Conservation (phyloP, 352 stramenopile species). For the Pythium guiyangense region DNA sequence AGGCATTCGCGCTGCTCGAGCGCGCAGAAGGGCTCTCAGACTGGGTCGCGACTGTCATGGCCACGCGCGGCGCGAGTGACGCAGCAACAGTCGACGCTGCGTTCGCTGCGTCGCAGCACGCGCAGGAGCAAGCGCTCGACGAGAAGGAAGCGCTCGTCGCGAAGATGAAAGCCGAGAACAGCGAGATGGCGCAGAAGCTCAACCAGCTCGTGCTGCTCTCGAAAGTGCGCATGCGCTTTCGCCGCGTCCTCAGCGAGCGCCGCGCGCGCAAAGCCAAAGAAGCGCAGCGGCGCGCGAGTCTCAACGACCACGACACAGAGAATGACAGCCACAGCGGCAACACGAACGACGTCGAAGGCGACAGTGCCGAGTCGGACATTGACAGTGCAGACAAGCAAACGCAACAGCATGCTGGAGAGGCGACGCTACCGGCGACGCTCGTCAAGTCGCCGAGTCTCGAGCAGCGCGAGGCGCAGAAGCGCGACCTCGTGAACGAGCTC, state of each 20-base stretch:
- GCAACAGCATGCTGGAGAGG: neutral
- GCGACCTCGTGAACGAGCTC: slow-evolving; percentile 74
- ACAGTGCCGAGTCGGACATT: slow-evolving; percentile 10
- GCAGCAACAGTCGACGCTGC: slow-evolving; percentile 32
- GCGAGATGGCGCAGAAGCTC: slow-evolving; percentile 49
- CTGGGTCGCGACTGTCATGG: slow-evolving; percentile 47
- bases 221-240: slow-evolving; percentile 51
- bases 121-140: slow-evolving; percentile 28
- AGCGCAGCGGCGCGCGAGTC: slow-evolving; percentile 10
- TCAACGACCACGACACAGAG: neutral
- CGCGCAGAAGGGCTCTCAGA: slow-evolving; percentile 65
- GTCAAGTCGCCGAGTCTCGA: slow-evolving; percentile 12
- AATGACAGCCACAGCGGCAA: slow-evolving; percentile 18
- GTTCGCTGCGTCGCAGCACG: slow-evolving; percentile 43
- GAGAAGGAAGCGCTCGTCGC: slow-evolving; percentile 61
- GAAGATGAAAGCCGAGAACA: slow-evolving; percentile 59
- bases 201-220: slow-evolving; percentile 58
- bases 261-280: slow-evolving; percentile 44
- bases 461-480: slow-evolving; percentile 48
- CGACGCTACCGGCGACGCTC: neutral
- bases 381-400: neutral
- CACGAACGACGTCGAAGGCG: slow-evolving; percentile 9
- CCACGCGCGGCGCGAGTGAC: slow-evolving; percentile 14
- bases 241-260: slow-evolving; percentile 36
- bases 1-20: slow-evolving; percentile 71